phyloP scores from a whole-genome alignment of 441 rosid genomes.

The Flueggea neowawraea region DNA sequence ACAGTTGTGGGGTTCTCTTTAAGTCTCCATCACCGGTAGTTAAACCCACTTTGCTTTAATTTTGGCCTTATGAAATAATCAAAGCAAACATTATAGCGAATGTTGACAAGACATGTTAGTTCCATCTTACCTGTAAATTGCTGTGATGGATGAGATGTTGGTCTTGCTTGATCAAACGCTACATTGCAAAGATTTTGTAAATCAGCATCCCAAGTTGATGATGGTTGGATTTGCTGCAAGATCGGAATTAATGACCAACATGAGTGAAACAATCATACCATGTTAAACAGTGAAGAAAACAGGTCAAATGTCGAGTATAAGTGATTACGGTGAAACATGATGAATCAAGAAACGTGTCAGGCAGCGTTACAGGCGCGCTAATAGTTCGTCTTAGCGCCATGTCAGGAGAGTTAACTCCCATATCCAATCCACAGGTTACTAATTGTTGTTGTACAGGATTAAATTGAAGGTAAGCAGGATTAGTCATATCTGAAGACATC shows the following conservation, averaged over 20 bases:
- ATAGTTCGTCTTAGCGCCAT: slow-evolving; percentile 40
- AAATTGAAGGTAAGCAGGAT: slow-evolving; percentile 51
- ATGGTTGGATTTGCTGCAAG: slow-evolving; percentile 50
- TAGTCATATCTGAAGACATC: slow-evolving; percentile 46
- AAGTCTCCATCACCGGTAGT: slow-evolving; percentile 33
- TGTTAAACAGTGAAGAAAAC: not conserved
- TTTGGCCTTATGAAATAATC: slow-evolving; percentile 19
- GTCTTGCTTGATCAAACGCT: slow-evolving; percentile 53
- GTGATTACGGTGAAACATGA: slow-evolving; percentile 50
- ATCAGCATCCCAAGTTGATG: slow-evolving; percentile 64
- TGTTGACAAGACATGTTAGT: slow-evolving; percentile 18
- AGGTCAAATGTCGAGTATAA: not conserved
- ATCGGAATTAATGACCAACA: not conserved
- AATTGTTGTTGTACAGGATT: slow-evolving; percentile 46
- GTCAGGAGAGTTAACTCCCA: slow-evolving; percentile 39
- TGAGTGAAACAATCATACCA: not conserved
- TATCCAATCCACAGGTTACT: slow-evolving; percentile 40
- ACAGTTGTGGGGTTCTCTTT: slow-evolving; percentile 35
- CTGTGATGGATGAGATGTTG: slow-evolving; percentile 33
- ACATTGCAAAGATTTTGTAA: slow-evolving; percentile 61
- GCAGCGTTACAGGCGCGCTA: slow-evolving; percentile 42
- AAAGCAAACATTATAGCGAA: slow-evolving; percentile 11
- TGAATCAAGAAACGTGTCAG: slow-evolving; percentile 39
- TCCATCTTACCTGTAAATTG: slow-evolving; percentile 45
- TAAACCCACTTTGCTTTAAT: slow-evolving; percentile 31